Conservation (phyloP, 169 alveolate species). For the Plasmodium billcollinsi region DNA sequence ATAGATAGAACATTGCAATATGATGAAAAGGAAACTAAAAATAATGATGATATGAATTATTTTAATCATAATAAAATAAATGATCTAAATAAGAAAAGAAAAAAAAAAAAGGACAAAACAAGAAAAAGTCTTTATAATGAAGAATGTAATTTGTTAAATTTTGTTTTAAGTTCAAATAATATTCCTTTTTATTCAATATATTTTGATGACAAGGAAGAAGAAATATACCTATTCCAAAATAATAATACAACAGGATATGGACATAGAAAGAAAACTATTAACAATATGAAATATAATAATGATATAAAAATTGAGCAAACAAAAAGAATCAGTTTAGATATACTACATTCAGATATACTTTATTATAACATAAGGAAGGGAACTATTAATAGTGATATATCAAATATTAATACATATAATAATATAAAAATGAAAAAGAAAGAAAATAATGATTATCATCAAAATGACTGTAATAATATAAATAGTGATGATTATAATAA, state of each 20-base stretch:
- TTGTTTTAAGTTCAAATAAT: slow-evolving; percentile 51
- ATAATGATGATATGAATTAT: too few relatives aligned
- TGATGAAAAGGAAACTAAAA: background rate
- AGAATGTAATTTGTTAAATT: slow-evolving; percentile 15
- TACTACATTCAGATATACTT: slow-evolving; percentile 55
- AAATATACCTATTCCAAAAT: slow-evolving; percentile 27
- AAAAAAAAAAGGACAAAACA: slow-evolving; percentile 7
- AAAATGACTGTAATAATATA: slow-evolving; percentile 4
- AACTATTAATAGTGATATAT: background rate
- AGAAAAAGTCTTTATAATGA: background rate
- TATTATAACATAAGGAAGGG: slow-evolving; percentile 13
- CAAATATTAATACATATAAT: background rate
- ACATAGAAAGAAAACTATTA: slow-evolving; percentile 2
- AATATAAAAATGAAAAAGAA: background rate
- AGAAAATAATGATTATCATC: background rate
- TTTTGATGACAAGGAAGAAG: slow-evolving; percentile 65
- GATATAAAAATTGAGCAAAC: background rate
- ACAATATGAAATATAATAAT: slow-evolving; percentile 1
- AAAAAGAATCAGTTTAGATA: slow-evolving; percentile 18
- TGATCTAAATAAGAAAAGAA: background rate
- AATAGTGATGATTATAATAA: background rate
- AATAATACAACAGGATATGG: background rate
- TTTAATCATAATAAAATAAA: background rate
- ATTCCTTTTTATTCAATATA: slow-evolving; percentile 50
- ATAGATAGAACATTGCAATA: too few relatives aligned